Evolutionary conservation across 805 yeast genomes (phyloP).

Genomic region (Pichia occidentalis): DNA sequence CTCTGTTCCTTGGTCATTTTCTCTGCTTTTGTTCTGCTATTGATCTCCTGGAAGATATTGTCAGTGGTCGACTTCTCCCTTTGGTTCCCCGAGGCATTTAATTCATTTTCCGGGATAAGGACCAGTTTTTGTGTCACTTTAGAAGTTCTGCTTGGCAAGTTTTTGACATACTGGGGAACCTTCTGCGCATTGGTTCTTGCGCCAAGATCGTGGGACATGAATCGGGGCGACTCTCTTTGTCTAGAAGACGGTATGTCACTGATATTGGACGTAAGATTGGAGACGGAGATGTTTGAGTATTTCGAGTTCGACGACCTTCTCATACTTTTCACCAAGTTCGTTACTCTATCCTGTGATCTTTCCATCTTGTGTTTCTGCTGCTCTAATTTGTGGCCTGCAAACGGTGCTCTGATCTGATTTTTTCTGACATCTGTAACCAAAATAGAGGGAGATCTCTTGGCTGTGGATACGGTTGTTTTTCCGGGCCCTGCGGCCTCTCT

Average conservation of each 20-base stretch:
- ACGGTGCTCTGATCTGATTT: constrained; percentile 56
- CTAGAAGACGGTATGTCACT: constrained; percentile 85
- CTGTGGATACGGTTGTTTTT: constrained; percentile 38
- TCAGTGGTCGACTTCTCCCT: constrained; percentile 27
- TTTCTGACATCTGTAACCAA: constrained; percentile 84
- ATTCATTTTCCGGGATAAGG: constrained; percentile 62
- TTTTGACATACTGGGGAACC: constrained; percentile 45
- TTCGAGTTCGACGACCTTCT: constrained; percentile 29
- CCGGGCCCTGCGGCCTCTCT: neutral
- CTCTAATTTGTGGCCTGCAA: constrained; percentile 54
- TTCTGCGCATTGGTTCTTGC: constrained; percentile 15
- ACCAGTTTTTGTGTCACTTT: constrained; percentile 83
- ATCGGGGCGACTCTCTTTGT: constrained; percentile 26
- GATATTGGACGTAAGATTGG: constrained; percentile 65
- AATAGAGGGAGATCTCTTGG: constrained; percentile 88
- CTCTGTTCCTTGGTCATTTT: constrained; percentile 52
- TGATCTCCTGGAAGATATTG: constrained; percentile 28
- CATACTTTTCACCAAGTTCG: constrained; percentile 11
- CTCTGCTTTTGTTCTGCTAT: constrained; percentile 40
- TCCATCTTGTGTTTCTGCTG: constrained; percentile 16
- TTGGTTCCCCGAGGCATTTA: constrained; percentile 9
- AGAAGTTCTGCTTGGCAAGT: constrained; percentile 69
- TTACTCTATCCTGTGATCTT: constrained; percentile 14
- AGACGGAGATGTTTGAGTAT: constrained; percentile 76
- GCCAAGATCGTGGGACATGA: constrained; percentile 15